These are phyloP conservation scores for Aureobasidium sp. DNA, from an alignment of 2,329 filamentous ascomycete species.

Conservation along the genomic window DNA sequence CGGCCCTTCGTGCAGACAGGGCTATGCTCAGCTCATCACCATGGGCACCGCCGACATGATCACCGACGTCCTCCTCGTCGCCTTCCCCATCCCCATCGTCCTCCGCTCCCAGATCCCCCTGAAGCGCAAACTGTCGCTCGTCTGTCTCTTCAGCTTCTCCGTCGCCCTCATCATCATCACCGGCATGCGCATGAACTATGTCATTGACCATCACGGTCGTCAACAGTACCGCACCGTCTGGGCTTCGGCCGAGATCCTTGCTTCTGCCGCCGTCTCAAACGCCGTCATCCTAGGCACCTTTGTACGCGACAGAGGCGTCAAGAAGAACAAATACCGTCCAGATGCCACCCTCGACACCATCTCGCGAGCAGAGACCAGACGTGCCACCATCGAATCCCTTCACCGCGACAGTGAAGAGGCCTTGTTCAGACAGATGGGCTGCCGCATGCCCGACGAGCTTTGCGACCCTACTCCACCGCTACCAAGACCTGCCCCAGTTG, in stretches of 20 bases:
- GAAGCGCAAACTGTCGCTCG: constrained; percentile 72
- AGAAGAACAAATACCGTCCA: constrained; percentile 74
- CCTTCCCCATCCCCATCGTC: constrained; percentile 86
- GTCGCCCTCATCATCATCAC: constrained; percentile 72
- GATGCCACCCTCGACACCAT: constrained; percentile 46
- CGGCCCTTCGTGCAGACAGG: constrained; percentile 75
- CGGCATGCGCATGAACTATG: constrained; percentile 70
- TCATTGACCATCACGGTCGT: constrained; percentile 61
- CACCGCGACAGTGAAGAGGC: constrained; percentile 85
- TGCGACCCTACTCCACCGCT: constrained; percentile 26
- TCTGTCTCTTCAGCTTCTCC: constrained; percentile 77
- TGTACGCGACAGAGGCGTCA: constrained; percentile 79
- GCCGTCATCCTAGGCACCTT: constrained; percentile 87
- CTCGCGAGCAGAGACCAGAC: constrained; percentile 50
- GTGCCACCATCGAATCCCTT: constrained; percentile 55
- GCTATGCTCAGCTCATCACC: constrained; percentile 77
- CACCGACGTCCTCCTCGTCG: constrained; percentile 79
- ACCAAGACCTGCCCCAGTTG: constrained; percentile 35
- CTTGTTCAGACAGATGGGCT: constrained; percentile 71
- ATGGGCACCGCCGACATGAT: constrained; percentile 86
- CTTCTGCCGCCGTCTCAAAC: constrained; percentile 81
- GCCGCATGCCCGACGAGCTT: constrained; percentile 53
- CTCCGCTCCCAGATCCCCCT: constrained; percentile 67
- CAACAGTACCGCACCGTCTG: constrained; percentile 86
- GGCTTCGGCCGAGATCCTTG: constrained; percentile 84